Percentiles rank a stretch among this genome's conserved stretches.
Conservation (phyloP, 2,329 filamentous ascomycete genomes). For the Botryotinia globosa region DNA sequence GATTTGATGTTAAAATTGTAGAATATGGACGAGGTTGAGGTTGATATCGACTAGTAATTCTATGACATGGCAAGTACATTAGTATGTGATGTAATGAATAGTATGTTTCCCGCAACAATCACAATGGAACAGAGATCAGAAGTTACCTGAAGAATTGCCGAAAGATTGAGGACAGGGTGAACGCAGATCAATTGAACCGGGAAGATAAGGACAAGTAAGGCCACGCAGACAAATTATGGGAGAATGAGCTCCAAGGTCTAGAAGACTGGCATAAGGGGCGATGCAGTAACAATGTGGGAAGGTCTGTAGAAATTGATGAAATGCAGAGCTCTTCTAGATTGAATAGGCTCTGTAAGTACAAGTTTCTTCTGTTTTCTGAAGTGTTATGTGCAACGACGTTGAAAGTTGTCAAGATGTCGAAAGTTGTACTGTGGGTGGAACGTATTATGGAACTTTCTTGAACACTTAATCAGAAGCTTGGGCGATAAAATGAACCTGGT, state of each 20-base stretch:
- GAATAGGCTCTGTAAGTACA: slow-evolving; percentile 7
- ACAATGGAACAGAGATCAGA: neutral
- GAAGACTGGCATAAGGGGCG: slow-evolving; percentile 33
- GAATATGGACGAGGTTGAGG: slow-evolving; percentile 13
- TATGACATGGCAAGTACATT: slow-evolving; percentile 1
- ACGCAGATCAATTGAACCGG: slow-evolving; percentile 25
- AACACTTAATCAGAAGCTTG: slow-evolving; percentile 12
- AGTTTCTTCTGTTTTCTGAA: neutral
- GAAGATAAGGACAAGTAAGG: slow-evolving; percentile 28
- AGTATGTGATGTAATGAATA: neutral
- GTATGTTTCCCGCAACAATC: neutral
- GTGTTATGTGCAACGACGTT: slow-evolving; percentile 8
- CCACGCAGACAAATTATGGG: slow-evolving; percentile 32
- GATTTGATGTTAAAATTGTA: neutral
- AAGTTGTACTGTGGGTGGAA: neutral
- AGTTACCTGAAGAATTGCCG: slow-evolving; percentile 13
- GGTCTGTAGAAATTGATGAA: slow-evolving; percentile 18
- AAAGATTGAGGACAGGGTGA: slow-evolving; percentile 8
- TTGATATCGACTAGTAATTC: slow-evolving; percentile 15
- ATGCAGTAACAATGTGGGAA: slow-evolving; percentile 23
- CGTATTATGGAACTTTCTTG: slow-evolving; percentile 12
- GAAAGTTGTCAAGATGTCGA: slow-evolving; percentile 12
- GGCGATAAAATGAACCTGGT: neutral
- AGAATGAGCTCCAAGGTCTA: slow-evolving; percentile 27
- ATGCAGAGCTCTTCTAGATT: slow-evolving; percentile 15